Base-by-base conservation (phyloP, 371 early-diverging fungal genomes). In the Mortierella sp. region DNA sequence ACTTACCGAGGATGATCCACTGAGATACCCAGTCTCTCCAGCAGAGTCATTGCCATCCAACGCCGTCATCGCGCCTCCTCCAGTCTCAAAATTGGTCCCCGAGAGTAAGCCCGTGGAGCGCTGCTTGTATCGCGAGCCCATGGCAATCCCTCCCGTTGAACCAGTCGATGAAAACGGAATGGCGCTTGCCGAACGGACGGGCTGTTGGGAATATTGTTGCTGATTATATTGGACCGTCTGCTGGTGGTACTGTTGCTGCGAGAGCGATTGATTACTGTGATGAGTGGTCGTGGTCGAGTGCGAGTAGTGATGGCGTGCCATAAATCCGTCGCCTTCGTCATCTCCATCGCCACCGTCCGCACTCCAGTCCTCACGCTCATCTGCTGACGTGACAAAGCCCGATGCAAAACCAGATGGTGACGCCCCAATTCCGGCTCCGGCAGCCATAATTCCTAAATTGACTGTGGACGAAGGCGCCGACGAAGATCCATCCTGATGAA, bases 301-400 rank as follows among this genome's bases (percentile, higher is more conserved):
- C 11, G n/a, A 14, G n/a, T 37, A 30, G 9, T 56, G 51, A 11
- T 50, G 39, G 4, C 50, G 52, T 34, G 31, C 46, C 55, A 58
- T 44, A 46, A 56, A 57, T 11, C 64, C 75, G 6, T 73, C 75
- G 6, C 68, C 68, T 47, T 73, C 75, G 41, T 73, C 75, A 49
- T 72, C 73, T 0, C 75, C 68, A 51, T 73, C 75, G 12, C 60
- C 68, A 47, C 61, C 61, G 34, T 73, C 75, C 2, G 62, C 56
- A 30, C 68, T 73, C 75, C 75, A 73, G 19, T 73, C 75, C 6
- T 73, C 68, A 1, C 75, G 63, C 34, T 73, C 75, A 27, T 73
- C 75, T 6, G 75, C 68, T 46, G 68, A 73, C 19, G 63, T 62
- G 3, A 37, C 63, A 30, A 58, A 47, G 17, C 70, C 70, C 34